phyloP scores from a whole-genome alignment of 805 yeast genomes.

The Wickerhamiella azyma region DNA sequence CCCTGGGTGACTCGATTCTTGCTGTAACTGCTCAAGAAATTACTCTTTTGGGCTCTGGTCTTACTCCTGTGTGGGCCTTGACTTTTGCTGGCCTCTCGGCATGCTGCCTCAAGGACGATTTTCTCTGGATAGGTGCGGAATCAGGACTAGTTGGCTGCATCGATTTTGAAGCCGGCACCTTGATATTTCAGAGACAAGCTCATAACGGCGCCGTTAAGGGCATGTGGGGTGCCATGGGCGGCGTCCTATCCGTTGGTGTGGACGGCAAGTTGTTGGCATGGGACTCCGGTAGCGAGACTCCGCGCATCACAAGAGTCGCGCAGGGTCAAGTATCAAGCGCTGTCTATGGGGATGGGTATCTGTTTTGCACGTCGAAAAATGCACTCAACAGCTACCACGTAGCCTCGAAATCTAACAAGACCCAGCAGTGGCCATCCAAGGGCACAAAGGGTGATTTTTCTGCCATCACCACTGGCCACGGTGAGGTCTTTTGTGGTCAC shows the following conservation, averaged over 20 bases:
- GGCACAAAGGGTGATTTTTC: background rate
- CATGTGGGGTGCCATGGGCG: background rate
- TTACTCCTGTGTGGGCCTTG: background rate
- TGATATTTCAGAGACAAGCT: background rate
- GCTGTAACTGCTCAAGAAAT: background rate
- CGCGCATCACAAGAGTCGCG: background rate
- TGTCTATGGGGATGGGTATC: background rate
- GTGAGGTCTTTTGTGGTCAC: constrained; percentile 5
- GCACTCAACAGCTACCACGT: background rate
- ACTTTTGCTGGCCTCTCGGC: background rate
- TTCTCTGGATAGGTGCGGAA: constrained; percentile 1
- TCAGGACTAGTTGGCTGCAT: constrained; percentile 1
- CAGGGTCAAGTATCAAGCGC: background rate
- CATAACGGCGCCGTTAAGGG: background rate
- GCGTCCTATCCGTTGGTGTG: background rate
- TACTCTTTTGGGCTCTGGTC: background rate
- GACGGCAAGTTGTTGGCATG: constrained; percentile 2
- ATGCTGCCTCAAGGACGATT: background rate
- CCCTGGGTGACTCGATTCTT: background rate
- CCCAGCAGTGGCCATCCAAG: background rate
- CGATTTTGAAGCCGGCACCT: background rate
- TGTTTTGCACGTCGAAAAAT: constrained; percentile 3
- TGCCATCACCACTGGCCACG: background rate
- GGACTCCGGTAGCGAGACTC: background rate
- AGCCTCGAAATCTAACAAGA: background rate